Conservation (phyloP, 768 basidiomycete species). For the Xerocomellus amylosporus region DNA sequence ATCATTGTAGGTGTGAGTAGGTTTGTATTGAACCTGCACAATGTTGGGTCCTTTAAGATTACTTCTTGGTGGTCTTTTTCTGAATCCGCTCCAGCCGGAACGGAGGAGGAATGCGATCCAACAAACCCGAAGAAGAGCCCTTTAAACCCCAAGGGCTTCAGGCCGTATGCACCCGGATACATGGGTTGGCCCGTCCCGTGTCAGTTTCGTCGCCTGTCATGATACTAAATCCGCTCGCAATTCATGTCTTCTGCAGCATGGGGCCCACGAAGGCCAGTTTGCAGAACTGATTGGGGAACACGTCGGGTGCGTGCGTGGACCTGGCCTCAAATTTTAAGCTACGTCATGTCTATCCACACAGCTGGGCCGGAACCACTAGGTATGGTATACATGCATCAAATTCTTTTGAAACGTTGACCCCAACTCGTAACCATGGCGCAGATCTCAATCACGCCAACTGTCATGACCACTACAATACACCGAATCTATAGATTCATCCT, state of each 20-base stretch:
- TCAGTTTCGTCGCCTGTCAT: slow-evolving; percentile 63
- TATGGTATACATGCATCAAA: background rate
- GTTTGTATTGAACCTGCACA: background rate
- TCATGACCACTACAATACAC: background rate
- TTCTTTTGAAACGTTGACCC: background rate
- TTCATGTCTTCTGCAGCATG: slow-evolving; percentile 81
- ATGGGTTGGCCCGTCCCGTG: background rate
- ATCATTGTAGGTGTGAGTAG: slow-evolving; percentile 40
- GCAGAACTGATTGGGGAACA: slow-evolving; percentile 75
- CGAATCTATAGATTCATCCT: slow-evolving; percentile 3
- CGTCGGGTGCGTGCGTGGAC: slow-evolving; percentile 83
- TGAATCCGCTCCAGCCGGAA: slow-evolving; percentile 23
- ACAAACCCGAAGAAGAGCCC: slow-evolving; percentile 82
- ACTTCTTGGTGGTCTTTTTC: slow-evolving; percentile 55
- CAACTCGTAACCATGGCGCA: background rate
- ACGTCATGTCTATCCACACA: background rate
- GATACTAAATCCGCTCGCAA: slow-evolving; percentile 88
- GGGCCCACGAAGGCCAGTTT: slow-evolving; percentile 75
- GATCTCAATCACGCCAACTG: background rate
- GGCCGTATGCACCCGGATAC: slow-evolving; percentile 63
- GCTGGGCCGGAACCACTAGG: background rate
- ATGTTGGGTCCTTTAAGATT: slow-evolving; percentile 35
- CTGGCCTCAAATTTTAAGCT: slow-evolving; percentile 79
- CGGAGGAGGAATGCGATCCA: slow-evolving; percentile 56
- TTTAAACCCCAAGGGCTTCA: slow-evolving; percentile 89